These are phyloP conservation scores for Taxawa tesnikishii DNA, from an alignment of 2,329 filamentous ascomycete genomes.

Conservation along the genomic window DNA sequence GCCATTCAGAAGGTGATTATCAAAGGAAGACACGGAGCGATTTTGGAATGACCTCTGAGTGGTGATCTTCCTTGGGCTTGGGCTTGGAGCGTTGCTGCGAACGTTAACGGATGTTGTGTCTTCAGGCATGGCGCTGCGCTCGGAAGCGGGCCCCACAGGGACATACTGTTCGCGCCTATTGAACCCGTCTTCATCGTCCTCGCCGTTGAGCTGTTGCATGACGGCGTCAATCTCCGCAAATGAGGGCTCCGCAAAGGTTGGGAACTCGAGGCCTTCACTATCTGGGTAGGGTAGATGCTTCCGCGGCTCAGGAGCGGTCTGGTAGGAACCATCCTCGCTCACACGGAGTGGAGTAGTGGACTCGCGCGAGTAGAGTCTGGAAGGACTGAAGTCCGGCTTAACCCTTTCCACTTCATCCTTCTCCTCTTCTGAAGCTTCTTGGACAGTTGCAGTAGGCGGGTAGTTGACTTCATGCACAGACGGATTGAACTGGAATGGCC, in stretches of 20 bases:
- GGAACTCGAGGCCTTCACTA: slow-evolving; percentile 19
- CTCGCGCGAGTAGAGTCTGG: slow-evolving; percentile 8
- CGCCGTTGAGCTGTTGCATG: slow-evolving; percentile 72
- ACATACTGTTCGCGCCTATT: slow-evolving; percentile 11
- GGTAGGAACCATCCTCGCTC: slow-evolving; percentile 2
- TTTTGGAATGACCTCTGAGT: background rate
- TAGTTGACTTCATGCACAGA: slow-evolving; percentile 1
- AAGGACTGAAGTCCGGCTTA: slow-evolving; percentile 9
- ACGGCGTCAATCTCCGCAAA: slow-evolving; percentile 86
- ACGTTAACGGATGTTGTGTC: too few relatives aligned
- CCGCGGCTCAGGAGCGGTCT: slow-evolving; percentile 13
- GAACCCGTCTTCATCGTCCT: slow-evolving; percentile 51
- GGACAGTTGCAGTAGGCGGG: slow-evolving; percentile 3
- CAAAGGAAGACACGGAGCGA: slow-evolving; percentile 7
- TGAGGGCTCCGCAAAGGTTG: slow-evolving; percentile 28
- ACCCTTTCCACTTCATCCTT: slow-evolving; percentile 1
- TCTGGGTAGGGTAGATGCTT: slow-evolving; percentile 22
- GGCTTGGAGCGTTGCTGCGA: slow-evolving; percentile 61
- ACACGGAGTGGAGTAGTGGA: background rate
- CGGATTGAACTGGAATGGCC: slow-evolving; percentile 44
- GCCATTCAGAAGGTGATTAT: slow-evolving; percentile 1
- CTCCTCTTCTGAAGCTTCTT: background rate
- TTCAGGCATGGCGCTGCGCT: too few relatives aligned
- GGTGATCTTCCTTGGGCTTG: slow-evolving; percentile 39
- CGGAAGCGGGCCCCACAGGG: too few relatives aligned